Evolutionary conservation across 805 yeast genomes (phyloP), one percentile per base, ranked within the genome.

Genomic region (Saccharomycopsis fermentans): DNA sequence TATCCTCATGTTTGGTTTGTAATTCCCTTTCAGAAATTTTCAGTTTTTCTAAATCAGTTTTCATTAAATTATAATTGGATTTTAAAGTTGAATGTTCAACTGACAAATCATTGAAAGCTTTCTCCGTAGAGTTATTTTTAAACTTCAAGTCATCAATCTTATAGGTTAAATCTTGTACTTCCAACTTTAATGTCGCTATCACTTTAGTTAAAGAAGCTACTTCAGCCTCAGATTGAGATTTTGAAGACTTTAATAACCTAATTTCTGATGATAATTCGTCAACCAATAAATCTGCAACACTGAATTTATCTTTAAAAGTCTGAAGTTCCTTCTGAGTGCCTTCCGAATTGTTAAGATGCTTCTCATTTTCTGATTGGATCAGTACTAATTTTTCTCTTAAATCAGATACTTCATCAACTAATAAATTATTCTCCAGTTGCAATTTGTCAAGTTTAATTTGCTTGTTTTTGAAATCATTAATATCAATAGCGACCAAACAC

Each of bases 131-230:
- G 48, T 61, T 61, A 16, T 19, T 55, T 19, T 58, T 19, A 21
- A 61, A 61, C 26, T 55, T 57, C 35, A 59, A 43, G 17, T 58
- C 40, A 35, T 56, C 58, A 24, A 37, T 35, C 5, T 27, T 52
- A 35, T 43, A 56, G 24, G 54, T 59, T 57, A 61, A 56, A n/a
- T 56, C 56, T 47, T 58, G 57, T 6, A 54, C 54, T 32, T 59
- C 60, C 6, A 52, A 32, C 11, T 29, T 24, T n/a, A 59, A 51
- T 3, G 27, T 21, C 8, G 43, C 27, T 6, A 24, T 14, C 17
- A 50, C 29, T 14, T 17, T 43, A 6, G 27, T 54, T 29, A 52
- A 26, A 35, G 54, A 26, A 50, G 14, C 29, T 43, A 43, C 26
- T 21, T 43, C 50, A 24, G 52, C n/a, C 26, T 54, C 36, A 19